Evolutionary conservation across 148 eudicot genomes (phyloP), one percentile per base, ranked within the genome.

Genomic region (Rhododendron molle): DNA sequence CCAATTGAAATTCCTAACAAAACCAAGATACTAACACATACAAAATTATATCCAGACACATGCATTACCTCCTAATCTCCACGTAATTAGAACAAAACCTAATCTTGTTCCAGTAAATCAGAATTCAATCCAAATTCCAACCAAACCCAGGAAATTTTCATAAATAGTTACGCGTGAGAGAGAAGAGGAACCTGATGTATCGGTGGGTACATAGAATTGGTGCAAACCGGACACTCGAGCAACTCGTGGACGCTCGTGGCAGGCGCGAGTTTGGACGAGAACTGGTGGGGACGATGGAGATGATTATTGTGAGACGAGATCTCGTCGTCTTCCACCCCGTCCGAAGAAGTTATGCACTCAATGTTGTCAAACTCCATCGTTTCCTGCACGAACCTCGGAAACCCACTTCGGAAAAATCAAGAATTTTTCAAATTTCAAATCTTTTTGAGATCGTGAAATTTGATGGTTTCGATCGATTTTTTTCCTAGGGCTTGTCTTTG

Each of bases 141-240:
- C 46, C 47, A 74, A 74, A 16, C 77, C 4, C 52, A 40, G 9
- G 38, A 15, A 56, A 56, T 50, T 46, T 56, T 15, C 60, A 16
- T 18, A 56, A 4, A 20, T 6, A 58, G 2, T 58, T 18, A 67
- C 32, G 72, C 34, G 26, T 67, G 72, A 67, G 32, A 26, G 32
- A 67, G 73, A 26, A 3, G 34, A 67, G 73, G 73, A 32, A 67
- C 73, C 98, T 93, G 98, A 90, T 94, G 98, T 81, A 96, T 96
- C 16, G 98, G 98, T 3, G 98, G 98, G 88, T 94, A 96, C 98
- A 96, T 96, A 85, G 95, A 96, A 91, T 94, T 96, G 86, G 96
- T 92, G 88, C 98, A 96, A 91, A 96, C 99, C 67, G 99, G 98
- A 77, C 98, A 96, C 88, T 96, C 98, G 81, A 96, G 94, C 94